phyloP scores from a whole-genome alignment of 2,329 filamentous ascomycete species.

The Fusarium hainanense region DNA sequence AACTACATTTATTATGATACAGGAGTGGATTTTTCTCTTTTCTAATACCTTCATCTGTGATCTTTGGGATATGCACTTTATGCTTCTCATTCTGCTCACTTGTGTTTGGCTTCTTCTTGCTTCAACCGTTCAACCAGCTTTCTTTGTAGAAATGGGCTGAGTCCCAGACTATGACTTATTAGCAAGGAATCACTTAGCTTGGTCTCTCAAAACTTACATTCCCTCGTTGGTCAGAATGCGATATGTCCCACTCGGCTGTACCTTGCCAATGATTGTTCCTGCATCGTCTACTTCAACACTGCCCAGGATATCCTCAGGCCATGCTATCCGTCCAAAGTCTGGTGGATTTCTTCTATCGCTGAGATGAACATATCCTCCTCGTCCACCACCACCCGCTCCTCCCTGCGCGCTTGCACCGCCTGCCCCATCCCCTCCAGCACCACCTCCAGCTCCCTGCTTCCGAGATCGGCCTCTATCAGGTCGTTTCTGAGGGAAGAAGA shows the following conservation, averaged over 20 bases:
- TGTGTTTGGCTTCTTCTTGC: slow-evolving; percentile 60
- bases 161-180: slow-evolving; percentile 45
- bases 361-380: slow-evolving; percentile 73
- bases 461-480: slow-evolving; percentile 49
- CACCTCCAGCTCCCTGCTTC: slow-evolving; percentile 54
- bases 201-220: slow-evolving; percentile 64
- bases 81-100: slow-evolving; percentile 35
- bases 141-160: slow-evolving; percentile 59
- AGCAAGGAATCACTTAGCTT: slow-evolving; percentile 16
- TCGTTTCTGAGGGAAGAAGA: slow-evolving; percentile 59
- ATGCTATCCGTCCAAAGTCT: slow-evolving; percentile 75
- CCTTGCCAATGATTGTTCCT: slow-evolving; percentile 68
- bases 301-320: slow-evolving; percentile 76
- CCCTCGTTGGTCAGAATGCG: slow-evolving; percentile 73
- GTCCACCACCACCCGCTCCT: slow-evolving; percentile 68
- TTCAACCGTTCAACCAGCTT: slow-evolving; percentile 65
- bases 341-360: slow-evolving; percentile 72
- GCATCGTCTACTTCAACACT: slow-evolving; percentile 71
- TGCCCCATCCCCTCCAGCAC: slow-evolving; percentile 58
- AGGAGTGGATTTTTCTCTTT: neutral
- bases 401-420: slow-evolving; percentile 70
- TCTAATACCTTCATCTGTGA: neutral
- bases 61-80: neutral
- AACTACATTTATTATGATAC: slow-evolving; percentile 23
- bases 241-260: slow-evolving; percentile 71